Conservation (phyloP, 73 alveolate genomes). For the Paramecium caudatum region DNA sequence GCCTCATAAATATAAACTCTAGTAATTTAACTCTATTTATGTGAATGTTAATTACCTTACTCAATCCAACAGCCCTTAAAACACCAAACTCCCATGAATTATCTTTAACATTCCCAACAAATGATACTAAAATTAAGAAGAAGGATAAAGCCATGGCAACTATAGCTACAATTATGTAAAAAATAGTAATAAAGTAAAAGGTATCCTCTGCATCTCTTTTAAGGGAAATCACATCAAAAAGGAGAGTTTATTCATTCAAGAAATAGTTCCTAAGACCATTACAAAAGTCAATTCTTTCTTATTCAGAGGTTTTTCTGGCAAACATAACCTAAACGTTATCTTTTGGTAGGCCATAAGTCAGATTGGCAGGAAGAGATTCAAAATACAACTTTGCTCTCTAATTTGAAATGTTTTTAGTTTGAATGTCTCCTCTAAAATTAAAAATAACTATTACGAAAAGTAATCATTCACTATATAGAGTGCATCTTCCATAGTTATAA, state of each 20-base stretch:
- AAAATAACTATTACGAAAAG: background rate
- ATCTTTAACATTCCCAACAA: conserved; percentile 94
- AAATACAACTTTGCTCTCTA: conserved; percentile 74
- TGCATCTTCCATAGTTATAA: background rate
- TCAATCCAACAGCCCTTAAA: conserved; percentile 96
- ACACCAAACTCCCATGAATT: conserved; percentile 97
- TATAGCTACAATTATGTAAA: conserved; percentile 90
- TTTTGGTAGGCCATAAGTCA: conserved; percentile 80
- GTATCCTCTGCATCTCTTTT: conserved; percentile 85
- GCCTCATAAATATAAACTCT: conserved; percentile 96
- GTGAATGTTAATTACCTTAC: conserved; percentile 60
- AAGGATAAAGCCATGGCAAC: conserved; percentile 94
- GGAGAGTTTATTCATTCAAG: conserved; percentile 81
- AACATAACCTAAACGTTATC: conserved; percentile 75
- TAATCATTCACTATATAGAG: conserved; percentile 13
- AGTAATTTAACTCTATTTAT: conserved; percentile 75
- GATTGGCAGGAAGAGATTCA: conserved; percentile 25
- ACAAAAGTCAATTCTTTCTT: conserved; percentile 81
- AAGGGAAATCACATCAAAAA: conserved; percentile 83
- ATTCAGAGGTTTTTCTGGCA: conserved; percentile 20
- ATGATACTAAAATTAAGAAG: conserved; percentile 93
- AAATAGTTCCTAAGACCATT: conserved; percentile 90
- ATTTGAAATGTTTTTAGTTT: background rate
- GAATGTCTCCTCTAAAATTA: conserved; percentile 17
- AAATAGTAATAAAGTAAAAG: conserved; percentile 84